A percentile compares a stretch with the other conserved stretches of the same genome.
Evolutionary conservation across 2,329 filamentous ascomycete species (phyloP).

Genomic region (Colletotrichum shisoi): DNA sequence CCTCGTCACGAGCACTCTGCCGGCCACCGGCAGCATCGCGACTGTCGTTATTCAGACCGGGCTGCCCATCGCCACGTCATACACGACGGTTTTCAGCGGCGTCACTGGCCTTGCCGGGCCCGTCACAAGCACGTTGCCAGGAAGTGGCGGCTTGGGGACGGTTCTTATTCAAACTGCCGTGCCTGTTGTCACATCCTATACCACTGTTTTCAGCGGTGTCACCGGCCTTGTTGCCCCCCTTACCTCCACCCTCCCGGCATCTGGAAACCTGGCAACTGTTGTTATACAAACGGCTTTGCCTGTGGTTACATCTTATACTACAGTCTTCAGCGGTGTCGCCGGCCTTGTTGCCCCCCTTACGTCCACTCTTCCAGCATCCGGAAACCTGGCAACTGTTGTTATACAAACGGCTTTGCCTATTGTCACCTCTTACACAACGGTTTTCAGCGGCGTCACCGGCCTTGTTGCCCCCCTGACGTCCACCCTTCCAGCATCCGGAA

Average conservation of each 20-base stretch:
- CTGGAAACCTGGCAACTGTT: too few relatives aligned
- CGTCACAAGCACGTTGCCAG: background rate
- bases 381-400: background rate
- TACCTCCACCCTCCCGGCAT: too few relatives aligned
- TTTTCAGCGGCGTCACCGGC: background rate
- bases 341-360: background rate
- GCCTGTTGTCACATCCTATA: too few relatives aligned
- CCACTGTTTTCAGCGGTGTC: too few relatives aligned
- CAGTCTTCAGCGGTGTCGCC: background rate
- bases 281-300: too few relatives aligned
- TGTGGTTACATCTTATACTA: background rate
- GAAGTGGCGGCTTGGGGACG: too few relatives aligned
- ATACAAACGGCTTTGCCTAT: background rate
- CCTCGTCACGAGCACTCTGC: background rate
- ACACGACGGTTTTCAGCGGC: conserved; percentile 4
- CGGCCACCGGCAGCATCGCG: conserved; percentile 12
- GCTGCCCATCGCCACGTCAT: background rate
- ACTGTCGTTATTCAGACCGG: conserved; percentile 12
- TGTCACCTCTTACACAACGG: background rate
- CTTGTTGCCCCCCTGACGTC: background rate
- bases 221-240: too few relatives aligned
- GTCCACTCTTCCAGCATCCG: background rate
- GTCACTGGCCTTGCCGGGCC: background rate
- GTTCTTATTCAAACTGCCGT: too few relatives aligned
- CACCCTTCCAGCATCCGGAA: background rate